Conservation (phyloP, 257 asterid species). For the Plantago elongata region DNA sequence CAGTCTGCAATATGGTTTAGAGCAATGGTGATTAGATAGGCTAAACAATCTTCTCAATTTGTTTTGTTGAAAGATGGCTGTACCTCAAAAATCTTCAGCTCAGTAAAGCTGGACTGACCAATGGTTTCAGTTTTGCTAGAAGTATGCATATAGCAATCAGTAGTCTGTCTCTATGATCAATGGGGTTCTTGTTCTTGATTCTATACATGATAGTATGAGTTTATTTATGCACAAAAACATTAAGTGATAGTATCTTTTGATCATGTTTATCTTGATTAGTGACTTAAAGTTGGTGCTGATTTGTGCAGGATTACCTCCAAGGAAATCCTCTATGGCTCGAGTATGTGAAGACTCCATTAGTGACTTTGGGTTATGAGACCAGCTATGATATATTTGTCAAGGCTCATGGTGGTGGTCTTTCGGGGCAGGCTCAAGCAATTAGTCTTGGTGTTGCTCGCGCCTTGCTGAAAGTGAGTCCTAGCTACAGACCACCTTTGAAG, state of each 20-base stretch:
- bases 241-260: neutral
- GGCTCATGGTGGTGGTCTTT: constrained; percentile 93
- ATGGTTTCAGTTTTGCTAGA: too few relatives aligned
- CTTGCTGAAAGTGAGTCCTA: constrained; percentile 76
- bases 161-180: too few relatives aligned
- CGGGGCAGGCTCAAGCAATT: constrained; percentile 96
- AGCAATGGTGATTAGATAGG: too few relatives aligned
- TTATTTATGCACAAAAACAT: neutral
- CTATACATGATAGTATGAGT: too few relatives aligned
- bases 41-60: too few relatives aligned
- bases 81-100: too few relatives aligned
- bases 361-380: constrained; percentile 74
- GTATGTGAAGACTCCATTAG: constrained; percentile 78
- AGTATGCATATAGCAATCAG: too few relatives aligned
- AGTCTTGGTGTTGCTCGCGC: constrained; percentile 96
- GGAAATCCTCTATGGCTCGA: constrained; percentile 95
- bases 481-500: constrained; percentile 72
- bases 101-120: too few relatives aligned
- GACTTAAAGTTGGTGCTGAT: neutral
- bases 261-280: neutral
- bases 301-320: constrained; percentile 85
- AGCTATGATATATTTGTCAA: constrained; percentile 88
- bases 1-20: too few relatives aligned
- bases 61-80: too few relatives aligned
- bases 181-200: too few relatives aligned